Percentiles rank a stretch among this genome's conserved stretches.
These are phyloP conservation scores for Colletotrichum plurivorum DNA, from an alignment of 2,329 filamentous ascomycete genomes.

Conservation along the genomic window DNA sequence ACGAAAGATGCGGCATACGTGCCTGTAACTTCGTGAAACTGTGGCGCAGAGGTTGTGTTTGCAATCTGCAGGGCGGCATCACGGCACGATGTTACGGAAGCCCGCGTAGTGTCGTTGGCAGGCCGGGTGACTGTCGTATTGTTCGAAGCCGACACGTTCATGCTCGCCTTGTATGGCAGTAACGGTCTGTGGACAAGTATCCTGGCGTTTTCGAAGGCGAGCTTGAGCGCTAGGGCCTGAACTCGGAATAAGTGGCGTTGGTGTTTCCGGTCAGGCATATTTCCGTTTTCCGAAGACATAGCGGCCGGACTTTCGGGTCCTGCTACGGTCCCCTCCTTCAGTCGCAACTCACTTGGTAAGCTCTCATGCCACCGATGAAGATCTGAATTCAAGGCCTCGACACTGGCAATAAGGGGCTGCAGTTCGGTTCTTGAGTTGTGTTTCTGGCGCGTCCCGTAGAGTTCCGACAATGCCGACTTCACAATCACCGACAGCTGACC, in stretches of 20 bases:
- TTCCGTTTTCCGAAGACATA: neutral
- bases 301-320: no score
- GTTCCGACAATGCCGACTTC: conserved; percentile 21
- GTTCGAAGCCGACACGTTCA: neutral
- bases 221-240: conserved; percentile 49
- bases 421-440: neutral
- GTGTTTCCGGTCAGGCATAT: neutral
- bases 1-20: conserved; percentile 46
- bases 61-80: conserved; percentile 45
- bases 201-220: conserved; percentile 51
- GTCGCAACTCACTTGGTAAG: neutral
- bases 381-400: conserved; percentile 29
- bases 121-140: neutral
- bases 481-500: neutral
- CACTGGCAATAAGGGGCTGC: conserved; percentile 29
- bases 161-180: conserved; percentile 42
- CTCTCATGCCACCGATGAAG: neutral
- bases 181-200: conserved; percentile 49
- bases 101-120: conserved; percentile 5
- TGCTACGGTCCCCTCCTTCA: neutral
- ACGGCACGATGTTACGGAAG: conserved; percentile 41
- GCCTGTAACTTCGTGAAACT: conserved; percentile 39
- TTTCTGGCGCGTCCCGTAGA: conserved; percentile 36
- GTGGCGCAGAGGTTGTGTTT: conserved; percentile 19
- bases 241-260: conserved; percentile 45